Evolutionary conservation across 2,329 filamentous ascomycete species (phyloP), one percentile per base, ranked within the genome.

Genomic region (Fusarium burgessii): DNA sequence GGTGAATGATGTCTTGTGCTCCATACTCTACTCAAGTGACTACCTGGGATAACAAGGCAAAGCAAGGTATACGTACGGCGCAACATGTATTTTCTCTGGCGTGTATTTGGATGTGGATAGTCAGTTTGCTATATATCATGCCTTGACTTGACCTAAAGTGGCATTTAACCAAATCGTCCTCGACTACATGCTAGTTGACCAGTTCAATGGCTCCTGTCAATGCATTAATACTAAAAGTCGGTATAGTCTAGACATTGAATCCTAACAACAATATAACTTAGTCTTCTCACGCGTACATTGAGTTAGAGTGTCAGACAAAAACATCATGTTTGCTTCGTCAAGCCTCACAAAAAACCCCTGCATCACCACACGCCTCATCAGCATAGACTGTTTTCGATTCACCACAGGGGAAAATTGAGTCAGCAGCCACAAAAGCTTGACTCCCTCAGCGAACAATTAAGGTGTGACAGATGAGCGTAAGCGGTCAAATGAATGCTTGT

Each of bases 361-460:
- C 40, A 57, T 38, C 12, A 50, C 38, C 33, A 20, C 40, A 40
- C 51, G 9, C 40, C 33, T 36, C 23, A 27, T 15, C n/a, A 29
- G 23, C 18, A 33, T 51, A 33, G 32, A 43, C 43, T 33, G 50
- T 49, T 50, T 38, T 60, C 43, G 50, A 46, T 57, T 56, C 23
- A 60, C 23, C 17, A 13, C 41, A 33, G 46, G 57, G 40, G 17
- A 20, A 18, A 40, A 49, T 29, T 35, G 35, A 20, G 62, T 54
- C 46, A 38, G 51, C 59, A 42, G 50, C 58, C 49, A 65, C 46
- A 18, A 64, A 54, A 59, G 29, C 43, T 51, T 43, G 29, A 50
- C n/a, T 46, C 27, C 18, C n/a, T n/a, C 15, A 27, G 14, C 45
- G 13, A 25, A 58, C 29, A 27, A 17, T 42, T 17, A 27, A 42